Evolutionary conservation across 805 yeast species (phyloP).

Genomic region (Metschnikowia shivogae): DNA sequence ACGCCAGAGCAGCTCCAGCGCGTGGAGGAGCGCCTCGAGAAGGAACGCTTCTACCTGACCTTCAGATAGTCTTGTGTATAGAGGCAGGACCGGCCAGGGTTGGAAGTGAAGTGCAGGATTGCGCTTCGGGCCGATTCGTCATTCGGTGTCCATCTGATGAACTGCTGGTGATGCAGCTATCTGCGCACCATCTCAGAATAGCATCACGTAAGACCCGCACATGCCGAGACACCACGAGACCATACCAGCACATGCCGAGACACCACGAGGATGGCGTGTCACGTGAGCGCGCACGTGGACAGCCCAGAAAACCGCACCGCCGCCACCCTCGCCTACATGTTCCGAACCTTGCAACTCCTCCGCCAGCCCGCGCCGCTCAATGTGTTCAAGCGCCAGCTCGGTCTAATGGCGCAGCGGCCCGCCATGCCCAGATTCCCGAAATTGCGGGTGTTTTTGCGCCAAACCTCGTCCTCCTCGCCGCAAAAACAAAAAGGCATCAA

Average conservation of each 20-base stretch:
- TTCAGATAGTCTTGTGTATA: constrained; percentile 8
- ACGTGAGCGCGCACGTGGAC: not conserved
- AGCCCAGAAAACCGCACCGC: not conserved
- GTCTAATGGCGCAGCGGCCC: not conserved
- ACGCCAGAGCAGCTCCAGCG: constrained; percentile 50
- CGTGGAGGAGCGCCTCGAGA: constrained; percentile 62
- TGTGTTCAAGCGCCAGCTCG: not conserved
- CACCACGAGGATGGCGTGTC: not conserved
- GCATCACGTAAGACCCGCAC: too few relatives aligned
- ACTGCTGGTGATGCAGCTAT: too few relatives aligned
- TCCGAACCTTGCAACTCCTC: not conserved
- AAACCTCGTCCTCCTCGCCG: constrained; percentile 3
- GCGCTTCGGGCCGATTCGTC: too few relatives aligned
- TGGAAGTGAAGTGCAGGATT: too few relatives aligned
- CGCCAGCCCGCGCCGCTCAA: too few relatives aligned
- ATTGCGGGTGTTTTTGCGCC: constrained; percentile 1
- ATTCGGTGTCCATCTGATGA: too few relatives aligned
- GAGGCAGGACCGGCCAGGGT: not conserved
- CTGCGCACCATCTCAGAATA: too few relatives aligned
- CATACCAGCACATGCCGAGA: too few relatives aligned
- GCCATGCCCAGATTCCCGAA: not conserved
- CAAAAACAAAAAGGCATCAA: constrained; percentile 47
- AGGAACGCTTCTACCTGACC: constrained; percentile 65
- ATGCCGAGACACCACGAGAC: too few relatives aligned
- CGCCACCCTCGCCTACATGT: not conserved